Conservation (phyloP, 2,329 filamentous ascomycete genomes). For the Nemania bipapillata region DNA sequence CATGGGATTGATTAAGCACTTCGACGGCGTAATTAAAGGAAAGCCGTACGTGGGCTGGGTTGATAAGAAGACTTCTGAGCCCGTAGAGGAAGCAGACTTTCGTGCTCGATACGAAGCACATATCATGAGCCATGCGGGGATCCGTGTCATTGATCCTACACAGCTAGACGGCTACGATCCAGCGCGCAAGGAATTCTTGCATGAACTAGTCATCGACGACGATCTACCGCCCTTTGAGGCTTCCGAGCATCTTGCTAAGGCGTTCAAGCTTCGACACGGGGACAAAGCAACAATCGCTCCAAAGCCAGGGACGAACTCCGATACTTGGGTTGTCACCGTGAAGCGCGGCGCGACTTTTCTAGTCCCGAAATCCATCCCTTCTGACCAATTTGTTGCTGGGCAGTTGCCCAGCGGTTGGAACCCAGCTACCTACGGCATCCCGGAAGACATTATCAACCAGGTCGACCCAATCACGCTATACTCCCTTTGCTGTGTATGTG, state of each 20-base stretch:
- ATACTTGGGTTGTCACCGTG: constrained; percentile 91
- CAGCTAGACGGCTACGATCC: constrained; percentile 96
- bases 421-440: constrained; percentile 92
- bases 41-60: constrained; percentile 97
- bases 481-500: constrained; percentile 91
- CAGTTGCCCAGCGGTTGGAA: constrained; percentile 98
- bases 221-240: constrained; percentile 96
- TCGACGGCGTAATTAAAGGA: constrained; percentile 96
- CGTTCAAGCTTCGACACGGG: constrained; percentile 95
- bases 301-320: constrained; percentile 83
- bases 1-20: constrained; percentile 99
- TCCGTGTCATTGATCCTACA: constrained; percentile 96
- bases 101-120: constrained; percentile 96
- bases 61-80: constrained; percentile 90
- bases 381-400: constrained; percentile 73
- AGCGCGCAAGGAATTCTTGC: constrained; percentile 96
- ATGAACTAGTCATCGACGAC: constrained; percentile 96
- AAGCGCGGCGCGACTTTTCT: constrained; percentile 51
- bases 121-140: constrained; percentile 95
- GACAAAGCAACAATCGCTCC: constrained; percentile 94
- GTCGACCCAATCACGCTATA: constrained; percentile 96
- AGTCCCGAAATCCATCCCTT: neutral
- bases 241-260: constrained; percentile 94
- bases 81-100: constrained; percentile 96
- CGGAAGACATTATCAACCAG: constrained; percentile 96